phyloP scores from a whole-genome alignment of 306 rosid species.

The Dryas alaskensis region DNA sequence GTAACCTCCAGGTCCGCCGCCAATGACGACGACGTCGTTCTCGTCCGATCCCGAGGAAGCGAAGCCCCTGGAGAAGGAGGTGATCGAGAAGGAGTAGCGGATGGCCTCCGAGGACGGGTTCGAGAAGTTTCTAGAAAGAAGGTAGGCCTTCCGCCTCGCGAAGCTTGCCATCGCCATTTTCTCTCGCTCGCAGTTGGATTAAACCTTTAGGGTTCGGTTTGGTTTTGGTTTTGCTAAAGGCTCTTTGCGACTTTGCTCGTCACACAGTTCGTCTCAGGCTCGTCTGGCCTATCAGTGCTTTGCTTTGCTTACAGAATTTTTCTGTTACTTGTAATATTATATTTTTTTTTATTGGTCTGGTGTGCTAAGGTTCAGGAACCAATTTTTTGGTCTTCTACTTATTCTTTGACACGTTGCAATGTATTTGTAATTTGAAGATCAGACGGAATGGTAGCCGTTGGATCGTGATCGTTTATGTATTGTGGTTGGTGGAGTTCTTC shows the following conservation, averaged over 20 bases:
- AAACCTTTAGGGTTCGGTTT: neutral
- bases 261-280: too few species aligned
- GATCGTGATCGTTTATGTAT: neutral
- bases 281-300: neutral
- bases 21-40: conserved; percentile 89
- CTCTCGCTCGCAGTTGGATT: neutral
- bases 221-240: conserved; percentile 1
- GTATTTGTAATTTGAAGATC: neutral
- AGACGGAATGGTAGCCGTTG: neutral
- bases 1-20: conserved; percentile 99
- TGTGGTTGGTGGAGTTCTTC: neutral
- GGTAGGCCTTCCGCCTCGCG: conserved; percentile 77
- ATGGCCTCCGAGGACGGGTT: conserved; percentile 40
- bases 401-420: neutral
- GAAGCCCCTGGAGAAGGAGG: conserved; percentile 59
- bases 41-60: conserved; percentile 86
- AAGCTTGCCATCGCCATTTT: conserved; percentile 74
- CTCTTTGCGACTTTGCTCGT: neutral
- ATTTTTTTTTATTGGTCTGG: neutral
- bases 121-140: conserved; percentile 41
- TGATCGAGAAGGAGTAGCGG: conserved; percentile 41
- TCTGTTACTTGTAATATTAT: neutral
- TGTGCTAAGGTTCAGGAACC: neutral
- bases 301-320: neutral
- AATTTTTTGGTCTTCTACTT: neutral